Percentiles rank a stretch among this genome's conserved stretches.
phyloP scores from a whole-genome alignment of 192 early-diverging fungal genomes.

The Coemansia reversa region DNA sequence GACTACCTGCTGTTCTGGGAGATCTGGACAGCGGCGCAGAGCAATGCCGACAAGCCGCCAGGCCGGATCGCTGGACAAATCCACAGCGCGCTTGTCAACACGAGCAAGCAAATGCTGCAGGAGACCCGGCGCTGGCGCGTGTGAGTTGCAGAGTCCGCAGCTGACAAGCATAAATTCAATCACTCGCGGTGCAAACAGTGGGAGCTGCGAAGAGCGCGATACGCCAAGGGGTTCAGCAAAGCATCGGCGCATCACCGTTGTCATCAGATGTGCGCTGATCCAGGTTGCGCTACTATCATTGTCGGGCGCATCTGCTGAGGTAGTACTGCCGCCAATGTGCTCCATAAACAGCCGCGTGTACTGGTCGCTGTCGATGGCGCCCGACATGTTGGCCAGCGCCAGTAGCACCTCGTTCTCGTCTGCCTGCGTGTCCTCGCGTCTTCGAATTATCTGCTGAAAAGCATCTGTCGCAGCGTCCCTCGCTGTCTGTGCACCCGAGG shows the following conservation, averaged over 20 bases:
- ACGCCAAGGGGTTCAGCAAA: constrained; percentile 54
- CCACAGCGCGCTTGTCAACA: constrained; percentile 23
- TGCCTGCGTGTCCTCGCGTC: constrained; percentile 43
- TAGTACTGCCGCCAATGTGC: constrained; percentile 33
- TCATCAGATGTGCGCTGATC: constrained; percentile 54
- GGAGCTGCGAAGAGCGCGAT: constrained; percentile 48
- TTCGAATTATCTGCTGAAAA: constrained; percentile 21
- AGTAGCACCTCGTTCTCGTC: constrained; percentile 51
- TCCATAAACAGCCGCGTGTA: constrained; percentile 53
- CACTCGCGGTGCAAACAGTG: constrained; percentile 49
- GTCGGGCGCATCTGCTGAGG: constrained; percentile 3
- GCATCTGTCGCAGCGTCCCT: constrained; percentile 12
- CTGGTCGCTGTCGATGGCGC: constrained; percentile 46
- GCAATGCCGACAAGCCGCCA: constrained; percentile 43
- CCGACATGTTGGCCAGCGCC: constrained; percentile 44
- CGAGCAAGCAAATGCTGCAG: constrained; percentile 48
- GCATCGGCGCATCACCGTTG: constrained; percentile 55
- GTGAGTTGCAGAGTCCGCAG: constrained; percentile 50
- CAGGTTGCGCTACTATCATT: constrained; percentile 24
- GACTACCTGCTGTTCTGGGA: constrained; percentile 45
- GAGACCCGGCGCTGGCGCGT: constrained; percentile 50
- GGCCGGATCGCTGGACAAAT: constrained; percentile 28
- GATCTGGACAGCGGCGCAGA: constrained; percentile 43
- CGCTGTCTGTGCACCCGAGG: neutral
- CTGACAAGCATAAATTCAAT: constrained; percentile 52